phyloP scores from a whole-genome alignment of 2,329 filamentous ascomycete species.

The Bretziella fagacearum region DNA sequence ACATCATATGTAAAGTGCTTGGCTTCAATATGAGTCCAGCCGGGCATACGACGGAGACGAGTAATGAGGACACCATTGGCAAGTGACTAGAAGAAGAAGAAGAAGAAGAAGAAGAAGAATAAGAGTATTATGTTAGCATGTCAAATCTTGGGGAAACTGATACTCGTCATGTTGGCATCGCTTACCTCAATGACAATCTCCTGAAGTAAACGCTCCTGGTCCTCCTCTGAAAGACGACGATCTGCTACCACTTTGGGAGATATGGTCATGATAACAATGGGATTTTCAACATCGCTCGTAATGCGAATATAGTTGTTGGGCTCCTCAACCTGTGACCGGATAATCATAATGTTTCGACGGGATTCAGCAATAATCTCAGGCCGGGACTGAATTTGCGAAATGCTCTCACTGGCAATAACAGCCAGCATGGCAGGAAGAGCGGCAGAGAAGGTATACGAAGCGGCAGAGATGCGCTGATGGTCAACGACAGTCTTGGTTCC shows the following conservation, averaged over 20 bases:
- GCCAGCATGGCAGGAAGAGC: constrained; percentile 85
- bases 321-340: constrained; percentile 77
- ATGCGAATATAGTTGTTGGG: constrained; percentile 84
- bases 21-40: constrained; percentile 42
- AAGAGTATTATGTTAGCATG: neutral
- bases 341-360: constrained; percentile 69
- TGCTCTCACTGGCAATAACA: constrained; percentile 86
- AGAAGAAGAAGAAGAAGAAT: constrained; percentile 6
- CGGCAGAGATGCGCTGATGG: constrained; percentile 85
- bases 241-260: constrained; percentile 67
- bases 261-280: constrained; percentile 65
- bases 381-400: constrained; percentile 70
- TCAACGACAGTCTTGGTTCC: constrained; percentile 82
- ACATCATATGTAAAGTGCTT: constrained; percentile 54
- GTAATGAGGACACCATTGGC: constrained; percentile 82
- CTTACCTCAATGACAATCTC: constrained; percentile 93
- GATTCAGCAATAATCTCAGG: constrained; percentile 65
- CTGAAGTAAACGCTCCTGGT: constrained; percentile 71
- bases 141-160: too few species aligned
- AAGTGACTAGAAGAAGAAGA: constrained; percentile 40
- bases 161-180: too few species aligned
- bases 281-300: constrained; percentile 69
- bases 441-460: constrained; percentile 89
- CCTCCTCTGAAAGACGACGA: constrained; percentile 49
- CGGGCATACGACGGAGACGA: constrained; percentile 62